Evolutionary conservation across 495 filamentous ascomycete genomes (phyloP).

Genomic region (Pseudoneurospora amorphoporcata): DNA sequence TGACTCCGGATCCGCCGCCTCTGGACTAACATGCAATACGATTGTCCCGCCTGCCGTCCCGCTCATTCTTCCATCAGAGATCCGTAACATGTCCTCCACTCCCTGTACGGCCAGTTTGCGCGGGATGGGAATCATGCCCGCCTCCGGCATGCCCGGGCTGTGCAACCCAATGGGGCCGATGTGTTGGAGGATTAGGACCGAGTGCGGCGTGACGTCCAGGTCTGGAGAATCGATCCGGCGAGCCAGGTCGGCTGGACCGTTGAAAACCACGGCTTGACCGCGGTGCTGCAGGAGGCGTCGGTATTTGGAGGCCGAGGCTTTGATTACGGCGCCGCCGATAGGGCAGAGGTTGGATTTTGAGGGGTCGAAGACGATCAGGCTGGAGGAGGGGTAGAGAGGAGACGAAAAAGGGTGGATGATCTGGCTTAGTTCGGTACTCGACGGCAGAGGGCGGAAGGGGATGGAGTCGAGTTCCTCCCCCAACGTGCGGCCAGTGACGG

Average conservation of each 20-base stretch:
- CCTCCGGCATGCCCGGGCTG: slow-evolving; percentile 61
- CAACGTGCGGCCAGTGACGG: slow-evolving; percentile 48
- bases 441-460: slow-evolving; percentile 32
- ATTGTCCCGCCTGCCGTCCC: slow-evolving; percentile 61
- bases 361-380: slow-evolving; percentile 38
- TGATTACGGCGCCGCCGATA: slow-evolving; percentile 44
- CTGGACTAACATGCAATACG: slow-evolving; percentile 55
- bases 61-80: slow-evolving; percentile 59
- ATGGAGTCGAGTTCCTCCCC: slow-evolving; percentile 42
- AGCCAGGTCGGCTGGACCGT: slow-evolving; percentile 45
- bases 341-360: slow-evolving; percentile 41
- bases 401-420: slow-evolving; percentile 43
- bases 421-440: slow-evolving; percentile 2
- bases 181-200: slow-evolving; percentile 48
- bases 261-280: slow-evolving; percentile 50
- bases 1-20: slow-evolving; percentile 45
- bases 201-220: slow-evolving; percentile 40
- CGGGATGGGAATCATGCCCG: slow-evolving; percentile 54
- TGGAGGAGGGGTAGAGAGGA: slow-evolving; percentile 46
- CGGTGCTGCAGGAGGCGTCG: slow-evolving; percentile 39
- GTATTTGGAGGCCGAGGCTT: slow-evolving; percentile 53
- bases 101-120: slow-evolving; percentile 49
- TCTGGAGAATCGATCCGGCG: slow-evolving; percentile 45
- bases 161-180: slow-evolving; percentile 48
- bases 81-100: slow-evolving; percentile 53